Evolutionary conservation across 768 basidiomycete genomes (phyloP), one percentile per base, ranked within the genome.

Genomic region (Collybia nuda): DNA sequence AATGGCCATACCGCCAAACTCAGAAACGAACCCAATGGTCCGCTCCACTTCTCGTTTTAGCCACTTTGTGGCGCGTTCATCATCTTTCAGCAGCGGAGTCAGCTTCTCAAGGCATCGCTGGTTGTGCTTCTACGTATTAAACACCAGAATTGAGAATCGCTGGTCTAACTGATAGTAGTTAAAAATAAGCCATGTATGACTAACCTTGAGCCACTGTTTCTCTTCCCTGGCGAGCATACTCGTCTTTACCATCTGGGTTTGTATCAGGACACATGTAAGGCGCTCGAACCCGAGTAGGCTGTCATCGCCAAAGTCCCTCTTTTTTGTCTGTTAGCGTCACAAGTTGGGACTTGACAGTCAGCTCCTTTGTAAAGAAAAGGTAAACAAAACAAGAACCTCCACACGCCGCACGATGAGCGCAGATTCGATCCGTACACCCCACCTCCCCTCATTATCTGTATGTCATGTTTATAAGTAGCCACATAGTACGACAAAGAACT

Each of bases 381-480:
- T n/a, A n/a, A n/a, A n/a, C n/a, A n/a, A n/a, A 39, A 19, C 49
- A 22, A 9, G 22, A 64, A 78, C 75, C 79, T 70, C 82, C 61
- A 72, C 80, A 44, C 80, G 81, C 54, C 81, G 79, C 38, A 97
- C 92, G 29, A 79, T 72, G 24, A 95, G 71, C 11, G 91, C 88
- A 42, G 88, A 92, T 68, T 99, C 97, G 41, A 94, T 92, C 5
- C 97, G 82, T 66, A 99, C 85, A 3, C 97, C 97, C 79, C 84
- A 98, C 55, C 80, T 77, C 12, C 86, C 85, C 45, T 85, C 85
- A 23, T 82, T 77, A 66, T 95, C 89, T 86, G 61, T 41, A 48
- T 42, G 47, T 18, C 38, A 54, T 3, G 32, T 22, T 36, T 8
- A 53, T 58, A 52, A 60, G 53, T 41, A 46, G 54, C n/a, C n/a